Base-by-base conservation (phyloP, 345 rosid species). In the Alliaria petiolata region DNA sequence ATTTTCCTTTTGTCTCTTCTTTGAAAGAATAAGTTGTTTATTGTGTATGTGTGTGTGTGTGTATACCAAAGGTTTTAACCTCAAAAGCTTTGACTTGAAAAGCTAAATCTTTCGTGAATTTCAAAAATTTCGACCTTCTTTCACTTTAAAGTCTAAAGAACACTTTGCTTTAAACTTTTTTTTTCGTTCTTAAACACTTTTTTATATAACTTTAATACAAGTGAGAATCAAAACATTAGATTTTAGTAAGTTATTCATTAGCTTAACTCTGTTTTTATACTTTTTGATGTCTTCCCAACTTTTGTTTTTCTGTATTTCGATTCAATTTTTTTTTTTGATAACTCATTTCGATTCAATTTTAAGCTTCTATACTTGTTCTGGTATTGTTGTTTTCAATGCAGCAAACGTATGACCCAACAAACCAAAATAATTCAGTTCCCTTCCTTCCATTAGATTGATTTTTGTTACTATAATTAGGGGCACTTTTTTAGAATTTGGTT, bases 11-110 rank as follows among this genome's bases (percentile, higher is more conserved):
- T 71, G 76, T 71, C 69, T 52, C 76, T 52, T 52, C 76, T 71
- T 55, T 52, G 50, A 52, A 62, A 71, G 39, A 52, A 62, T 62
- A 42, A 33, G 7, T 40, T 71, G 52, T 62, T 62, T 26, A 43
- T 44, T 28, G 52, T 44, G 39, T 15, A 43, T 7, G 26, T 42
- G 65, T 39, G 14, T 4, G n/a, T n/a, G n/a, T n/a, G 25, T 49
- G 33, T 30, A 50, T 30, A 61, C 50, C 55, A 62, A 62, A 62
- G 45, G 61, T 31, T 66, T 53, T 68, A 31, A 69, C 67, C 26
- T 42, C 47, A 76, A 81, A 84, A 83, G 87, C 76, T 86, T 86
- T 85, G 87, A 84, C 91, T 72, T 79, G 67, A 67, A 31, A 71
- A 64, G 54, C 17, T 30, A 26, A 68, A 25, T 60, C 76, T 64